A percentile compares a stretch with the other conserved stretches of the same genome.
Evolutionary conservation across 148 eudicot genomes (phyloP).

Genomic region (Rhododendron kiyosumense): DNA sequence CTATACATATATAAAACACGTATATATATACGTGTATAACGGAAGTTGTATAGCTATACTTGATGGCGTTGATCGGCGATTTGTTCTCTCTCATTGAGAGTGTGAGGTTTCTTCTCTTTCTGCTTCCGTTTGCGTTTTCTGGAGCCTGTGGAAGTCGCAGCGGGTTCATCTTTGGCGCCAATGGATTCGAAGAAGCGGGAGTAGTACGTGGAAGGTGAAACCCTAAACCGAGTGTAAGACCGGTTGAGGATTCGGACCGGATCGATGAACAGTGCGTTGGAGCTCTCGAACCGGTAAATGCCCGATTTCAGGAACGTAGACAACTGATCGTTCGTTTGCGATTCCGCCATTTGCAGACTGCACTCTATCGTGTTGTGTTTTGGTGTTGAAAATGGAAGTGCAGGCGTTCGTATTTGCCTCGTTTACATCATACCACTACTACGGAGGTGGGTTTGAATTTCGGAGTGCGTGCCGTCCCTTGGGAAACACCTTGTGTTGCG

Average conservation of each 20-base stretch:
- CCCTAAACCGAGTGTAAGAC: slow-evolving; percentile 56
- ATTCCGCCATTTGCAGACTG: slow-evolving; percentile 40
- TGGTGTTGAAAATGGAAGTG: too few species aligned
- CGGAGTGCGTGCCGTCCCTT: too few species aligned
- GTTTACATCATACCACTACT: too few species aligned
- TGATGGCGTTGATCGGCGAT: slow-evolving; percentile 76
- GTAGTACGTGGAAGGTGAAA: slow-evolving; percentile 66
- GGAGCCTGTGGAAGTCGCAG: slow-evolving; percentile 12
- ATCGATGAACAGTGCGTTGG: slow-evolving; percentile 57
- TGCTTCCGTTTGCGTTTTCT: slow-evolving; percentile 51
- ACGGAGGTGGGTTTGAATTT: too few species aligned
- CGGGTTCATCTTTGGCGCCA: slow-evolving; percentile 1
- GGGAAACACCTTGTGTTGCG: too few species aligned
- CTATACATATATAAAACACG: too few species aligned
- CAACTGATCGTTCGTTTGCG: slow-evolving; percentile 20
- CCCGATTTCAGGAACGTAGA: slow-evolving; percentile 44
- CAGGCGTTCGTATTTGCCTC: too few species aligned
- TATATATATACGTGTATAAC: background rate
- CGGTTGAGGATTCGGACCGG: slow-evolving; percentile 73
- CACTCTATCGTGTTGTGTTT: background rate
- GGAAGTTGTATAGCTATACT: slow-evolving; percentile 22
- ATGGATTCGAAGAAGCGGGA: slow-evolving; percentile 60
- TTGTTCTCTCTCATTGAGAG: slow-evolving; percentile 59
- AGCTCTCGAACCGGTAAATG: slow-evolving; percentile 41
- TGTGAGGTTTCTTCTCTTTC: slow-evolving; percentile 23